Conservation (phyloP, 2,329 filamentous ascomycete genomes). For the Ceratocystis ficicola region DNA sequence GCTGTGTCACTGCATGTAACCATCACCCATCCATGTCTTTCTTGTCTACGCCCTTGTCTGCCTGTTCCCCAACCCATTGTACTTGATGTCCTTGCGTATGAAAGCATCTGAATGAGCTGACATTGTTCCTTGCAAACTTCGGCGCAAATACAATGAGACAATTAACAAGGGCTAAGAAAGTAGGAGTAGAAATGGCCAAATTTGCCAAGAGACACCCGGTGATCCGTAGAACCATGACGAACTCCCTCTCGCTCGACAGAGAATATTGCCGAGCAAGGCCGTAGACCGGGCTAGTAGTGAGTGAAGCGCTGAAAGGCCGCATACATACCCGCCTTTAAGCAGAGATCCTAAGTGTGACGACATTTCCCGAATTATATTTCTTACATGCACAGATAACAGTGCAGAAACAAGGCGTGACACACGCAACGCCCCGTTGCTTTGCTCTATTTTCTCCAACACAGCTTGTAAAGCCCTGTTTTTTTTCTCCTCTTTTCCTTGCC, state of each 20-base stretch:
- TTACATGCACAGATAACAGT: not conserved
- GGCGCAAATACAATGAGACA: not conserved
- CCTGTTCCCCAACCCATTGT: not conserved
- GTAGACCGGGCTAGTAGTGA: not conserved
- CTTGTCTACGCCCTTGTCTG: not conserved
- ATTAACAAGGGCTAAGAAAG: not conserved
- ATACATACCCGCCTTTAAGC: not conserved
- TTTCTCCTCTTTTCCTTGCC: too few species aligned
- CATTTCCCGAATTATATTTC: not conserved
- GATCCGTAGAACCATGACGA: not conserved
- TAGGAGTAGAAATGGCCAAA: not conserved
- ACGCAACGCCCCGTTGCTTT: too few species aligned
- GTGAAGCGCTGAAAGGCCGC: not conserved
- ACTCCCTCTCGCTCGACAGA: not conserved
- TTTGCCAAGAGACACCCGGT: not conserved
- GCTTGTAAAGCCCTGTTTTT: too few species aligned
- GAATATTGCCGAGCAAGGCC: not conserved
- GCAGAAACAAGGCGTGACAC: not conserved
- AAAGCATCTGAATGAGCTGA: constrained; percentile 1
- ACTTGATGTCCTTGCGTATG: not conserved
- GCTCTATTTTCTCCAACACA: too few species aligned
- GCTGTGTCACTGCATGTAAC: not conserved
- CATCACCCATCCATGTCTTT: not conserved
- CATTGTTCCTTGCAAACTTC: not conserved
- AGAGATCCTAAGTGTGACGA: not conserved